A percentile compares a stretch with the other conserved stretches of the same genome.
These are phyloP conservation scores for Tulasnella sp. DNA, from an alignment of 768 basidiomycete species.

Conservation along the genomic window DNA sequence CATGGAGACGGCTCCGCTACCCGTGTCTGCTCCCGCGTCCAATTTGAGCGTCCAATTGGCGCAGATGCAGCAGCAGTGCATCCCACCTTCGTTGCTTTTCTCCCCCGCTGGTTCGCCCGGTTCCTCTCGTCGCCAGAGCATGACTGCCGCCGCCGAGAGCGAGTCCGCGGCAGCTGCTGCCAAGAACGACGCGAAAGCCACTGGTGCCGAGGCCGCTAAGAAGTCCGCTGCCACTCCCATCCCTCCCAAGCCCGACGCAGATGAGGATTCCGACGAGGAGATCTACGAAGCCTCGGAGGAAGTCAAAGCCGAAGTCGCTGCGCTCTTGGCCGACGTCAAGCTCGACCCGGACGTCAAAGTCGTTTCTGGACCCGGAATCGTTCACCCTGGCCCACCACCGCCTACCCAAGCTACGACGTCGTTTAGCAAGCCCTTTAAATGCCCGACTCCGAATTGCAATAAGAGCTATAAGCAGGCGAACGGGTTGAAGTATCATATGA, in stretches of 20 bases:
- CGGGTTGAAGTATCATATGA: slow-evolving; percentile 89
- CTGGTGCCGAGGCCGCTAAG: slow-evolving; percentile 26
- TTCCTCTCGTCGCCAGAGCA: slow-evolving; percentile 37
- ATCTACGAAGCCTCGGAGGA: slow-evolving; percentile 23
- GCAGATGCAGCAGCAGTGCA: slow-evolving; percentile 38
- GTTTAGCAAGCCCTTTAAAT: slow-evolving; percentile 37
- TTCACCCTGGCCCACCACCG: slow-evolving; percentile 30
- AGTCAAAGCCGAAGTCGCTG: slow-evolving; percentile 17
- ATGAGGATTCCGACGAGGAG: slow-evolving; percentile 24
- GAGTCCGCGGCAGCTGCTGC: slow-evolving; percentile 23
- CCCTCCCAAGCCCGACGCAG: slow-evolving; percentile 23
- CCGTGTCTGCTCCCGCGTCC: not conserved
- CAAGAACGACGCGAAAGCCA: slow-evolving; percentile 27
- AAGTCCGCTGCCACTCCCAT: slow-evolving; percentile 23
- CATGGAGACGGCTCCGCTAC: not conserved
- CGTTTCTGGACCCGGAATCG: slow-evolving; percentile 17
- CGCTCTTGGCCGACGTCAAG: not conserved
- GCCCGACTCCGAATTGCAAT: slow-evolving; percentile 92
- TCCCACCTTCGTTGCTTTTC: slow-evolving; percentile 60
- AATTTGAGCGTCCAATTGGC: slow-evolving; percentile 13
- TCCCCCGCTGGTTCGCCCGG: slow-evolving; percentile 44
- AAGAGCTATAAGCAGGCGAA: slow-evolving; percentile 96
- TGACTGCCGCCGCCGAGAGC: slow-evolving; percentile 22
- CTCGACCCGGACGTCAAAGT: not conserved
- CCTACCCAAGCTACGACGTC: slow-evolving; percentile 12